Evolutionary conservation across 2,329 filamentous ascomycete genomes (phyloP).

Genomic region (Epichloe sibirici): DNA sequence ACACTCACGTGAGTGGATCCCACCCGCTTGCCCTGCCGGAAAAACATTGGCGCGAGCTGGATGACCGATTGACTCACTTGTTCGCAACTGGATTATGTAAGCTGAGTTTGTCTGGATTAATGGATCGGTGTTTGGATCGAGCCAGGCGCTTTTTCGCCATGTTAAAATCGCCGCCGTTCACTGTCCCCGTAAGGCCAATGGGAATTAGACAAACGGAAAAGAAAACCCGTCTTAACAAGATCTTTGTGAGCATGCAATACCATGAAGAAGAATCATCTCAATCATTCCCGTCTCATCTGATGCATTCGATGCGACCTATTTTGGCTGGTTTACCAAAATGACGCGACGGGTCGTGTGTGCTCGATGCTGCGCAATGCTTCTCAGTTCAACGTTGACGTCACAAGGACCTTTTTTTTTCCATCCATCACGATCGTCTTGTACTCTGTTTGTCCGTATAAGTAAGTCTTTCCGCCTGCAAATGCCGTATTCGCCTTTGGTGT

Average conservation of each 20-base stretch:
- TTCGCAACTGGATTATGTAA: neutral
- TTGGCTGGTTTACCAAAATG: no score
- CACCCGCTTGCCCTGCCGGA: conserved; percentile 20
- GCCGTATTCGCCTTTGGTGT: neutral
- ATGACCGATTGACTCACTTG: neutral
- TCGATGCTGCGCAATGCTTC: neutral
- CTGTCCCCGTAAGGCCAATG: no score
- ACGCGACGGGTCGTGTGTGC: neutral
- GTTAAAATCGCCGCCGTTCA: no score
- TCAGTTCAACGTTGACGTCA: conserved; percentile 3
- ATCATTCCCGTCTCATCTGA: no score
- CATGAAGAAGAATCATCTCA: no score
- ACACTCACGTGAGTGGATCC: conserved; percentile 25
- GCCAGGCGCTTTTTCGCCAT: neutral
- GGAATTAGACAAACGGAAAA: no score
- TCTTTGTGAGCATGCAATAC: no score
- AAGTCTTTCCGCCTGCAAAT: neutral
- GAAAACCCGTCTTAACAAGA: no score
- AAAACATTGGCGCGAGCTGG: conserved; percentile 10
- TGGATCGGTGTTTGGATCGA: no score
- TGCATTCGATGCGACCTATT: neutral
- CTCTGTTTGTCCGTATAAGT: neutral
- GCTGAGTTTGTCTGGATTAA: neutral
- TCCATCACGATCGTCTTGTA: neutral
- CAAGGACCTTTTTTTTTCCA: neutral